phyloP scores from a whole-genome alignment of 306 rosid species.

The Cucurbita maxima region DNA sequence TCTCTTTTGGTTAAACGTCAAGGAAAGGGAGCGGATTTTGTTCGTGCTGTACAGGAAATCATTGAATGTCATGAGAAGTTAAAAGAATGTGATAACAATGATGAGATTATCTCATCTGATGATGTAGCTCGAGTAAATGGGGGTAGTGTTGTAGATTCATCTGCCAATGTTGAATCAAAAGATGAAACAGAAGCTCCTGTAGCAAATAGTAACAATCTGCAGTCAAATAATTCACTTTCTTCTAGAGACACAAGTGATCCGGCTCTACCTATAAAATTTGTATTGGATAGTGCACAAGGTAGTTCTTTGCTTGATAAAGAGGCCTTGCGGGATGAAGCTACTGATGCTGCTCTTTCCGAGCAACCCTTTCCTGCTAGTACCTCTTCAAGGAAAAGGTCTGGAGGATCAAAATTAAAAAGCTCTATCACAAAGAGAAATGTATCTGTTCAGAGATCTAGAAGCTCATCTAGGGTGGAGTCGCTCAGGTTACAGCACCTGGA shows the following conservation, averaged over 20 bases:
- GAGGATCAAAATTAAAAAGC: slow-evolving; percentile 27
- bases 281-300: slow-evolving; percentile 26
- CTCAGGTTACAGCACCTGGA: slow-evolving; percentile 22
- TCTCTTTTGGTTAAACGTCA: slow-evolving; percentile 77
- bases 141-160: slow-evolving; percentile 28
- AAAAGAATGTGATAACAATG: slow-evolving; percentile 39
- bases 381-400: slow-evolving; percentile 51
- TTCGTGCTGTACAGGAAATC: slow-evolving; percentile 81
- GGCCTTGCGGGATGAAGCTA: slow-evolving; percentile 26
- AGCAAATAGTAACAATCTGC: slow-evolving; percentile 16
- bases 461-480: slow-evolving; percentile 39
- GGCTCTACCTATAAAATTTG: slow-evolving; percentile 23
- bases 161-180: slow-evolving; percentile 25
- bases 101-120: slow-evolving; percentile 25
- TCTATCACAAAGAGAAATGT: slow-evolving; percentile 21
- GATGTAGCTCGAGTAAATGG: slow-evolving; percentile 27
- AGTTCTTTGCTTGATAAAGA: slow-evolving; percentile 29
- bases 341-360: slow-evolving; percentile 23
- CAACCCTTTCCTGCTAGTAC: slow-evolving; percentile 30
- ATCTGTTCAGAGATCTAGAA: slow-evolving; percentile 46
- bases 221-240: slow-evolving; percentile 23
- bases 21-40: slow-evolving; percentile 89
- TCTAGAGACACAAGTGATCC: slow-evolving; percentile 30
- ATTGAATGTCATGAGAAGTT: slow-evolving; percentile 60
- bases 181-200: slow-evolving; percentile 31